Conservation (phyloP, 2,329 filamentous ascomycete species). For the Fusarium sp. region DNA sequence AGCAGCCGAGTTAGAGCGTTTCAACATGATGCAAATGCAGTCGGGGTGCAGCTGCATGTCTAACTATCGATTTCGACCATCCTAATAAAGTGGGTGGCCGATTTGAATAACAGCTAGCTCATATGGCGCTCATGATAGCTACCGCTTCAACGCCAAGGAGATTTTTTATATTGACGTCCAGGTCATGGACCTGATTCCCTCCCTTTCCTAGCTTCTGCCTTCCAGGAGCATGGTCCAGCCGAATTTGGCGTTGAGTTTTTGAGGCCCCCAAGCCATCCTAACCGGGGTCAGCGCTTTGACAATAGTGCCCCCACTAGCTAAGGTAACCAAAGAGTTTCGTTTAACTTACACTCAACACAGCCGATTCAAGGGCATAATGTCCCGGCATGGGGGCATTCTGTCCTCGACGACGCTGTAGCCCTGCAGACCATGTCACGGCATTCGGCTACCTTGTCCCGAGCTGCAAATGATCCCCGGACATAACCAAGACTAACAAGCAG, state of each 20-base stretch:
- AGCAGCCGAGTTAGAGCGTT: background rate
- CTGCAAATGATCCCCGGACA: background rate
- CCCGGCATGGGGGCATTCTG: background rate
- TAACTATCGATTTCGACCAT: background rate
- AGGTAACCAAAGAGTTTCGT: background rate
- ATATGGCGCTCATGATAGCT: background rate
- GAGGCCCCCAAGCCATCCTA: background rate
- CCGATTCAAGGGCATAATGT: background rate
- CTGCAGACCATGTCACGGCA: background rate
- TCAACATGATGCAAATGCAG: background rate
- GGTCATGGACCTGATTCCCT: background rate
- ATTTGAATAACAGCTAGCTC: background rate
- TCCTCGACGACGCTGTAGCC: background rate
- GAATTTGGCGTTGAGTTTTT: background rate
- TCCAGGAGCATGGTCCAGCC: background rate
- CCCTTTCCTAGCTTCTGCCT: background rate
- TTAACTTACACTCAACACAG: background rate
- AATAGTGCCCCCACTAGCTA: background rate
- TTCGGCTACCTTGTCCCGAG: background rate
- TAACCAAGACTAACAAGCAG: background rate
- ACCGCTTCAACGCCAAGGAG: background rate
- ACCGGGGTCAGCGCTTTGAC: background rate
- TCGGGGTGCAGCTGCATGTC: background rate
- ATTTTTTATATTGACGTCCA: background rate
- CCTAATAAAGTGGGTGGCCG: background rate